These are phyloP conservation scores for Penicillium silybi DNA, from an alignment of 495 filamentous ascomycete genomes.

Conservation along the genomic window DNA sequence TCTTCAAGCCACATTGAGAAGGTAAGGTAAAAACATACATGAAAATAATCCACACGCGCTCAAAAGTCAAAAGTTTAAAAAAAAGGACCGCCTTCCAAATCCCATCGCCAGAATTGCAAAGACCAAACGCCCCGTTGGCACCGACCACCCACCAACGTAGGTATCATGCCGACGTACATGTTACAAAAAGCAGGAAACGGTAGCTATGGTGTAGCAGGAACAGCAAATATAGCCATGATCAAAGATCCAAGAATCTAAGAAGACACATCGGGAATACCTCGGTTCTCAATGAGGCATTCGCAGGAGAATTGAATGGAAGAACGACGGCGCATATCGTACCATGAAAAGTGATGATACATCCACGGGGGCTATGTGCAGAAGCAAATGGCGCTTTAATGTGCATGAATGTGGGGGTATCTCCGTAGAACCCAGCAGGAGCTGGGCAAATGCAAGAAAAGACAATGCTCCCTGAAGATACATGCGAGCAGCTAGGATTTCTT, in stretches of 20 bases:
- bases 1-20: too few species aligned
- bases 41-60: not conserved
- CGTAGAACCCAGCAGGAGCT: constrained; percentile 8
- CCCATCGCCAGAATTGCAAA: constrained; percentile 14
- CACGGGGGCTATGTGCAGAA: constrained; percentile 35
- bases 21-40: not conserved
- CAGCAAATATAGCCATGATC: constrained; percentile 6
- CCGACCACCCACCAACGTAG: constrained; percentile 20
- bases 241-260: constrained; percentile 17
- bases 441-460: constrained; percentile 13
- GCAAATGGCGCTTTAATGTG: constrained; percentile 24
- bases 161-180: constrained; percentile 26
- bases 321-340: constrained; percentile 12
- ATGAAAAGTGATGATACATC: constrained; percentile 37
- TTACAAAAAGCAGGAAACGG: constrained; percentile 13
- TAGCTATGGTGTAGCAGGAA: constrained; percentile 1
- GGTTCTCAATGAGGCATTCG: constrained; percentile 1
- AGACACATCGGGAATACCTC: constrained; percentile 12
- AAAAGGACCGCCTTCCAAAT: constrained; percentile 3
- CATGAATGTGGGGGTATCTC: constrained; percentile 23
- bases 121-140: constrained; percentile 20
- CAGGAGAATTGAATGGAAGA: constrained; percentile 12
- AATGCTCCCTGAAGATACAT: constrained; percentile 18
- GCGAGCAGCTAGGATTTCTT: constrained; percentile 18
- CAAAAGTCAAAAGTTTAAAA: constrained; percentile 1